These are phyloP conservation scores for Penicillium paneum DNA, from an alignment of 2,329 filamentous ascomycete species.

Conservation along the genomic window DNA sequence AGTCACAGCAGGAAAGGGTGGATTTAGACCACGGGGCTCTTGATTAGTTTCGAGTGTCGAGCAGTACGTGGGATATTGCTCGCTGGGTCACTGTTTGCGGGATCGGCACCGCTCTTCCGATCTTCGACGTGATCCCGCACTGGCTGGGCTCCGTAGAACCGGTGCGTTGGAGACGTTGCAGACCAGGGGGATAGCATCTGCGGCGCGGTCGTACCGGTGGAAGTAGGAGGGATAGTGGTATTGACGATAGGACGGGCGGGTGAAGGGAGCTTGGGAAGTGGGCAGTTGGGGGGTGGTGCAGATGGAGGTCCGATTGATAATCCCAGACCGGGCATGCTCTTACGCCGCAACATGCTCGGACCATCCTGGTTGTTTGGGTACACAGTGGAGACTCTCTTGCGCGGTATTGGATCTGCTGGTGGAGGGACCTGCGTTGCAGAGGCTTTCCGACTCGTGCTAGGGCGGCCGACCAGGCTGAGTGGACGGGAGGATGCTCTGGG, in stretches of 20 bases:
- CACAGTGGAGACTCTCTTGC: slow-evolving; percentile 14
- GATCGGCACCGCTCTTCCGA: slow-evolving; percentile 5
- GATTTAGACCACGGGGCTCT: slow-evolving; percentile 1
- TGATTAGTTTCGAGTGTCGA: slow-evolving; percentile 16
- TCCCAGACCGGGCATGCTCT: slow-evolving; percentile 35
- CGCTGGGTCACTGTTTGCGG: background rate
- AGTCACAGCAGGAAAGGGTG: background rate
- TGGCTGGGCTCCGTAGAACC: slow-evolving; percentile 20
- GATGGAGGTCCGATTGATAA: slow-evolving; percentile 29
- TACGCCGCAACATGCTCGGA: slow-evolving; percentile 27
- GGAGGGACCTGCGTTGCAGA: slow-evolving; percentile 9
- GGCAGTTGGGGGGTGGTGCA: slow-evolving; percentile 34
- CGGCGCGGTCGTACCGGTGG: background rate
- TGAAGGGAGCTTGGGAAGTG: slow-evolving; percentile 33
- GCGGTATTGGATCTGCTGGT: slow-evolving; percentile 10
- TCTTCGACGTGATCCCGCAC: slow-evolving; percentile 16
- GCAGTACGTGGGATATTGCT: background rate
- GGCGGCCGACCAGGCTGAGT: slow-evolving; percentile 19
- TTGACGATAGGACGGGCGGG: slow-evolving; percentile 21
- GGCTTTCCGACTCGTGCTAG: slow-evolving; percentile 13
- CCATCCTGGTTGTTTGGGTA: slow-evolving; percentile 9
- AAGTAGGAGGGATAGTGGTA: background rate
- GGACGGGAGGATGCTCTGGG: slow-evolving; percentile 19
- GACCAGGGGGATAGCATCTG: slow-evolving; percentile 15
- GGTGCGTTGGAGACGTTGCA: slow-evolving; percentile 5